Conservation (phyloP, 441 rosid genomes). For the Manihot esculenta region DNA sequence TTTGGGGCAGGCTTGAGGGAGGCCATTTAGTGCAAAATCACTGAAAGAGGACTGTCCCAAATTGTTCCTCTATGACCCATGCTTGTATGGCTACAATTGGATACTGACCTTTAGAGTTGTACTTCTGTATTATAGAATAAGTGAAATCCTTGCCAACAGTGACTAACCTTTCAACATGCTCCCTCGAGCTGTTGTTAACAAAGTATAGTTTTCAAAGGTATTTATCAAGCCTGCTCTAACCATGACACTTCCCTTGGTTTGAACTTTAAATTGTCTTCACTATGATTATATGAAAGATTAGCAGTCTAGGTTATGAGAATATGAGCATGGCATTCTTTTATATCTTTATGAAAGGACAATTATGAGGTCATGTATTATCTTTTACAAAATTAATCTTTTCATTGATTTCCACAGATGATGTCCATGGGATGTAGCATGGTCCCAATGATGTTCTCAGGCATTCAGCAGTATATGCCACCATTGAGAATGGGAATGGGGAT, state of each 20-base stretch:
- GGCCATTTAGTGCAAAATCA: not conserved
- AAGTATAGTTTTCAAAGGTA: not conserved
- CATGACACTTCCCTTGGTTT: not conserved
- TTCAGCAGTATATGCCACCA: slow-evolving; percentile 74
- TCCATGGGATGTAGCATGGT: slow-evolving; percentile 94
- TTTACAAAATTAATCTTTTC: slow-evolving; percentile 32
- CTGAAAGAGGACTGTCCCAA: not conserved
- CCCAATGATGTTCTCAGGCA: slow-evolving; percentile 83
- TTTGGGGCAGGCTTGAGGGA: not conserved
- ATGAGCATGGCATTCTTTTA: slow-evolving; percentile 1
- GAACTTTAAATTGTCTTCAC: not conserved
- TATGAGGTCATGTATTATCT: slow-evolving; percentile 25
- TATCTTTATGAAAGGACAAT: slow-evolving; percentile 4
- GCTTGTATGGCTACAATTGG: not conserved
- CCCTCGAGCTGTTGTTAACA: not conserved
- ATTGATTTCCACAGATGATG: slow-evolving; percentile 67
- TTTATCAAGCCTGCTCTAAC: not conserved
- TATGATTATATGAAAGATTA: not conserved
- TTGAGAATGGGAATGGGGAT: slow-evolving; percentile 65
- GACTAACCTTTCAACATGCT: too few species aligned
- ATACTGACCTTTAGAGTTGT: not conserved
- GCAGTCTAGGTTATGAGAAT: not conserved
- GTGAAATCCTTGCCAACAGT: too few species aligned
- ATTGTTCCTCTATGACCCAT: not conserved
- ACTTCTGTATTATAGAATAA: not conserved